A percentile compares a stretch with the other conserved stretches of the same genome.
These are phyloP conservation scores for Ulota crispa DNA, from an alignment of 225 moss, liverwort and hornwort genomes.

Conservation along the genomic window DNA sequence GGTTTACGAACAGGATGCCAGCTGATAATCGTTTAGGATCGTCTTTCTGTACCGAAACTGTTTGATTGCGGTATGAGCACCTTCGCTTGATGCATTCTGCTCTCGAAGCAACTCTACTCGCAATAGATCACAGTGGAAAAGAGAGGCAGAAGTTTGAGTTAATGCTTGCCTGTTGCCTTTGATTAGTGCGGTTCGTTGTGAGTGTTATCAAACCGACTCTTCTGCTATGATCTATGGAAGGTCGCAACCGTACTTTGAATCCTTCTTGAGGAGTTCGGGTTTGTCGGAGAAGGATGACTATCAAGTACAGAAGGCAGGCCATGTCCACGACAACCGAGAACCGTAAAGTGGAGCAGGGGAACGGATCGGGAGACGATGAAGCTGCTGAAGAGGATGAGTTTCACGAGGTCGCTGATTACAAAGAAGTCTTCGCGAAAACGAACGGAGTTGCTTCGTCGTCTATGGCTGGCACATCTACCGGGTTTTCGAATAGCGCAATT, in stretches of 20 bases:
- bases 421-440: constrained; percentile 10
- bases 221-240: constrained; percentile 12
- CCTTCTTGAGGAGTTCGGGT: background rate
- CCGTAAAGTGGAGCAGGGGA: constrained; percentile 20
- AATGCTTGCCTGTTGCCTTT: background rate
- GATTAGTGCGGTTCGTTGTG: background rate
- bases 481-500: background rate
- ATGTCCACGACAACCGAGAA: constrained; percentile 18
- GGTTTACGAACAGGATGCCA: background rate
- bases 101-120: background rate
- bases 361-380: background rate
- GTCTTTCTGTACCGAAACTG: background rate
- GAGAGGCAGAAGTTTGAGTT: background rate
- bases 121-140: background rate
- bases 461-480: constrained; percentile 9
- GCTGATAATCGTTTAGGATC: background rate
- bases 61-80: background rate
- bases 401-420: constrained; percentile 10
- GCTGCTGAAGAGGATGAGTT: constrained; percentile 6
- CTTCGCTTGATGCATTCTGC: background rate
- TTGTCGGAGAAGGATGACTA: constrained; percentile 30
- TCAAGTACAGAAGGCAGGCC: constrained; percentile 39
- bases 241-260: background rate
- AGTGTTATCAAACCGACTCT: background rate
- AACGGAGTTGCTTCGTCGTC: constrained; percentile 19